Conservation (phyloP, 2,329 filamentous ascomycete species). For the Nemania sp. region DNA sequence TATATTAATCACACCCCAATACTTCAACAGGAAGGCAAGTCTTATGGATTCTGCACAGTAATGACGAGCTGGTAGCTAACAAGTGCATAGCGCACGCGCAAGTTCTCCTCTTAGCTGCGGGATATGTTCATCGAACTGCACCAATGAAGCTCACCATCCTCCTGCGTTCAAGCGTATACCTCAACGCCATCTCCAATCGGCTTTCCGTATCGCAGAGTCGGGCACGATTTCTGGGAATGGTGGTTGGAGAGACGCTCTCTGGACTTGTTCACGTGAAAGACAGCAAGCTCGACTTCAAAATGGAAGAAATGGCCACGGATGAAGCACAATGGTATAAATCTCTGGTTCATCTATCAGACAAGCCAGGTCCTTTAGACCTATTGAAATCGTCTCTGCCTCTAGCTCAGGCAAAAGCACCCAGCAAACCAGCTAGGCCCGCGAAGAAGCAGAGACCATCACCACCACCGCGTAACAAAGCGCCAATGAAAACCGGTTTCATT, state of each 20-base stretch:
- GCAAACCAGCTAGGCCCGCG: conserved; percentile 32
- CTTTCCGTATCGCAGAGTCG: conserved; percentile 74
- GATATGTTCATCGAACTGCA: conserved; percentile 70
- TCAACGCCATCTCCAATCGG: conserved; percentile 82
- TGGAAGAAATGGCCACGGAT: conserved; percentile 73
- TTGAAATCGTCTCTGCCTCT: conserved; percentile 43
- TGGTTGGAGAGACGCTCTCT: conserved; percentile 75
- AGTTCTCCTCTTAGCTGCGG: conserved; percentile 73
- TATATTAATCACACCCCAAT: conserved; percentile 84
- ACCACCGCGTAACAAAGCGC: conserved; percentile 32
- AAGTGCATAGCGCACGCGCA: conserved; percentile 70
- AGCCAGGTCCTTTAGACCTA: conserved; percentile 58
- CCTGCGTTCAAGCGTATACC: conserved; percentile 71
- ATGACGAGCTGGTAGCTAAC: conserved; percentile 14
- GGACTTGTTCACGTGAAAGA: conserved; percentile 67
- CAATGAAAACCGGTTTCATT: conserved; percentile 50
- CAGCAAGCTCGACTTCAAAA: conserved; percentile 78
- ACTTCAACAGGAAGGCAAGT: conserved; percentile 83
- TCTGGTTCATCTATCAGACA: conserved; percentile 66
- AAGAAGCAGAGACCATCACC: conserved; percentile 26
- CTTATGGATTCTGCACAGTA: no score
- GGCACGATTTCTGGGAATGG: conserved; percentile 84
- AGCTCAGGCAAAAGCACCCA: conserved; percentile 29
- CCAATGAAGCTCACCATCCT: conserved; percentile 69
- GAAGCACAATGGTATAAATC: conserved; percentile 77